phyloP scores from a whole-genome alignment of 2,329 filamentous ascomycete species.

The Exophiala oligosperma region DNA sequence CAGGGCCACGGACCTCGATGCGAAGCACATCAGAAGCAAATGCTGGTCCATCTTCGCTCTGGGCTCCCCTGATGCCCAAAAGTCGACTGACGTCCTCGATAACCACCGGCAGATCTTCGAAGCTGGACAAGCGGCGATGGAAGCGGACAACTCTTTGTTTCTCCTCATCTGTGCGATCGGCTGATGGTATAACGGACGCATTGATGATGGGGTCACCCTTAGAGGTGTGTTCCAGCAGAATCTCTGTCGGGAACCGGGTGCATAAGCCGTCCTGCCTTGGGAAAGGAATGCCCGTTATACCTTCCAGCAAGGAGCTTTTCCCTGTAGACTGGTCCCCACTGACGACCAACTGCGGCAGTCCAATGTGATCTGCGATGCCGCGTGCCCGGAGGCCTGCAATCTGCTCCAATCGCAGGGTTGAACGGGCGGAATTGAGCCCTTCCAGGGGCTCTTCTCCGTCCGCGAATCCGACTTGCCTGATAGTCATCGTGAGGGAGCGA shows the following conservation, averaged over 20 bases:
- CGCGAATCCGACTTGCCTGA: no score
- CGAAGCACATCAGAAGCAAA: constrained; percentile 37
- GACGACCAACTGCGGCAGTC: no score
- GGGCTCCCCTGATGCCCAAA: not conserved
- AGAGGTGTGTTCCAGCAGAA: not conserved
- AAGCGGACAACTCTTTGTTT: not conserved
- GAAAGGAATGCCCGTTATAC: no score
- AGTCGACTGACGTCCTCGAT: not conserved
- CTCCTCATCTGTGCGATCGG: not conserved
- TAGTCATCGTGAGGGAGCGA: no score
- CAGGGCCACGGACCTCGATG: constrained; percentile 33
- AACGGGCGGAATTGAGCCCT: no score
- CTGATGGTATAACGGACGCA: not conserved
- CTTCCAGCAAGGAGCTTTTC: no score
- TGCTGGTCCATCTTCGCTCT: constrained; percentile 9
- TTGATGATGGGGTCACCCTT: not conserved
- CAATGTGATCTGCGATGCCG: no score
- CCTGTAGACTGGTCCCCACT: no score
- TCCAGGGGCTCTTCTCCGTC: no score
- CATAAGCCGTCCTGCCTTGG: no score
- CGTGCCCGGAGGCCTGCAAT: no score
- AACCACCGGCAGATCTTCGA: not conserved
- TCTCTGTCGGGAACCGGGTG: not conserved
- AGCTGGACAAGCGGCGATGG: not conserved
- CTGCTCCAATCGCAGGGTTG: no score